Conservation (phyloP, 2,329 filamentous ascomycete species). For the Emericellopsis atlantica region DNA sequence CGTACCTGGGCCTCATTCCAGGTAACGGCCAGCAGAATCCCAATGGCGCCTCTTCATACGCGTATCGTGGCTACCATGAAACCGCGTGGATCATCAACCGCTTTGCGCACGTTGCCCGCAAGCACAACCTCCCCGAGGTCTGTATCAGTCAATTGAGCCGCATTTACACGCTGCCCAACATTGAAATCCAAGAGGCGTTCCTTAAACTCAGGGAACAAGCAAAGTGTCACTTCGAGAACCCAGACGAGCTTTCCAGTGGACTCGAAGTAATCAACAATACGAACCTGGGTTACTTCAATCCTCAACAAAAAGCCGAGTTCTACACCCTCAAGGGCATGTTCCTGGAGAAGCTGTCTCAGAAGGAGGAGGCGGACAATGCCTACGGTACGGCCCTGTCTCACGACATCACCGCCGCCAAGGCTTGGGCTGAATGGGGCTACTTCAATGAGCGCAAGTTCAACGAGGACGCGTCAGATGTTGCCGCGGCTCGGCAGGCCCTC, state of each 20-base stretch:
- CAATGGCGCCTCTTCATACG: constrained; percentile 75
- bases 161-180: constrained; percentile 97
- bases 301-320: constrained; percentile 94
- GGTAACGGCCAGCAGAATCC: constrained; percentile 63
- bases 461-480: constrained; percentile 69
- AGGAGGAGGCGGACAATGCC: constrained; percentile 82
- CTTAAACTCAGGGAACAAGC: constrained; percentile 96
- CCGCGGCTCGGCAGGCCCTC: constrained; percentile 78
- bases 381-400: constrained; percentile 94
- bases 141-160: constrained; percentile 95
- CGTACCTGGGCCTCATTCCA: constrained; percentile 77
- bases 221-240: constrained; percentile 96
- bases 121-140: constrained; percentile 91
- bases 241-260: constrained; percentile 79
- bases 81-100: constrained; percentile 99
- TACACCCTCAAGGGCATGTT: constrained; percentile 99
- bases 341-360: constrained; percentile 82
- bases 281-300: constrained; percentile 95
- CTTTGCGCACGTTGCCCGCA: constrained; percentile 93
- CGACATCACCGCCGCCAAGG: constrained; percentile 88
- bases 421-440: constrained; percentile 98
- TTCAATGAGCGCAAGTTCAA: constrained; percentile 98
- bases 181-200: constrained; percentile 98
- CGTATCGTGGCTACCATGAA: constrained; percentile 95
- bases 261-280: constrained; percentile 99